Evolutionary conservation across 345 rosid species (phyloP).

Genomic region (Iberis pinnata): DNA sequence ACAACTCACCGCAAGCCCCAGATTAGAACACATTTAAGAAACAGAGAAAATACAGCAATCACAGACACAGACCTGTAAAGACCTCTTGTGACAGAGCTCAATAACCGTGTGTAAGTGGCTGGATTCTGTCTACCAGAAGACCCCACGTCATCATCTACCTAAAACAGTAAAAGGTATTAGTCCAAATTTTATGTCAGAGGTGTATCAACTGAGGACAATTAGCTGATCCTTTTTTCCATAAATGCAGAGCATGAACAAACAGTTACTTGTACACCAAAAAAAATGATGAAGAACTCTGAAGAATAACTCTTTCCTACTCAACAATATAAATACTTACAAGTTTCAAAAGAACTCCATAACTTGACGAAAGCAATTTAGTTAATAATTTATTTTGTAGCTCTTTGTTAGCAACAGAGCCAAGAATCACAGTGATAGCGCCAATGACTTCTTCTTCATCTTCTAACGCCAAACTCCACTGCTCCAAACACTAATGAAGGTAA

Average conservation of each 20-base stretch:
- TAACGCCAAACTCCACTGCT: constrained; percentile 61
- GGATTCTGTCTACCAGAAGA: constrained; percentile 58
- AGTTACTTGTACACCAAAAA: background rate
- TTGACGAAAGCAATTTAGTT: constrained; percentile 72
- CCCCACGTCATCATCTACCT: constrained; percentile 57
- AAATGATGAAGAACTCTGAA: background rate
- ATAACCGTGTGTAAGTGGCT: constrained; percentile 52
- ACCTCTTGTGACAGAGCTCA: constrained; percentile 71
- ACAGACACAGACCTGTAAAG: constrained; percentile 56
- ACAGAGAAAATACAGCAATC: constrained; percentile 12
- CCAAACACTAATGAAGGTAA: constrained; percentile 37
- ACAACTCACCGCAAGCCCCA: background rate
- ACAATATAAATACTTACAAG: constrained; percentile 52
- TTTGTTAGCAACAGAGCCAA: constrained; percentile 55
- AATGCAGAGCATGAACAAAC: constrained; percentile 7
- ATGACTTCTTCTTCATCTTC: constrained; percentile 92
- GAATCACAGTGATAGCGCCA: constrained; percentile 61
- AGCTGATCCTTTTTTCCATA: constrained; percentile 3
- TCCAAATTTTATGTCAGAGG: constrained; percentile 13
- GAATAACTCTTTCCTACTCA: constrained; percentile 10
- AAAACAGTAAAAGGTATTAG: constrained; percentile 30
- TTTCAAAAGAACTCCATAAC: constrained; percentile 72
- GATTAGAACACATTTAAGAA: constrained; percentile 8
- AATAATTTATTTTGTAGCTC: constrained; percentile 74
- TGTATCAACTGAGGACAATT: background rate